Conservation (phyloP, 1,284 basidiomycete genomes). For the Rhodofomes roseus region DNA sequence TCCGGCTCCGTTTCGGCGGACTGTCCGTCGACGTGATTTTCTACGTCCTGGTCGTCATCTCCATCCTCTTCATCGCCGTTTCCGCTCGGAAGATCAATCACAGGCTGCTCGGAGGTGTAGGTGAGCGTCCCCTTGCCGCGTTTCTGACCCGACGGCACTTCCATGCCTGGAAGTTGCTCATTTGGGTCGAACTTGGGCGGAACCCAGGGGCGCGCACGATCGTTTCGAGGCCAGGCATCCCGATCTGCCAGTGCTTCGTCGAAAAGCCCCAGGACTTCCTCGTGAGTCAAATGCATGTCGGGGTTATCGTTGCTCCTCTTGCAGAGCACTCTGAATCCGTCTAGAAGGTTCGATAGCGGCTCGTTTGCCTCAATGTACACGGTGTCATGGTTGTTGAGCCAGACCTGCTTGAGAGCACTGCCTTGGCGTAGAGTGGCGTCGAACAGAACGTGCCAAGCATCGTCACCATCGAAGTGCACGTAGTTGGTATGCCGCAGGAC, state of each 20-base stretch:
- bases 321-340: not conserved
- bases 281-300: not conserved
- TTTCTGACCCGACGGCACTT: not conserved
- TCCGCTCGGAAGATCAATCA: not conserved
- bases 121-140: not conserved
- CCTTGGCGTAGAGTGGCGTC: not conserved
- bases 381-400: not conserved
- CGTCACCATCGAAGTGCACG: not conserved
- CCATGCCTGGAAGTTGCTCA: not conserved
- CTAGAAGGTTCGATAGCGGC: not conserved
- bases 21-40: too few species aligned
- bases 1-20: too few species aligned
- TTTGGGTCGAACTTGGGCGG: not conserved
- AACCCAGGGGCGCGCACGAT: not conserved
- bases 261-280: not conserved
- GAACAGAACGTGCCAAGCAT: not conserved
- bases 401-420: not conserved
- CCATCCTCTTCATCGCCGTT: too few species aligned
- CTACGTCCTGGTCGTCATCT: too few species aligned
- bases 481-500: slow-evolving; percentile 7
- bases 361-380: not conserved
- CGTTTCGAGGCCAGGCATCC: not conserved
- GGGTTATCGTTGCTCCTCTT: not conserved
- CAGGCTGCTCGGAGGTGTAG: not conserved
- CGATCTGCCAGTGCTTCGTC: not conserved